A percentile compares a stretch with the other conserved stretches of the same genome.
phyloP scores from a whole-genome alignment of 805 yeast genomes.

The Nematodospora valgi region DNA sequence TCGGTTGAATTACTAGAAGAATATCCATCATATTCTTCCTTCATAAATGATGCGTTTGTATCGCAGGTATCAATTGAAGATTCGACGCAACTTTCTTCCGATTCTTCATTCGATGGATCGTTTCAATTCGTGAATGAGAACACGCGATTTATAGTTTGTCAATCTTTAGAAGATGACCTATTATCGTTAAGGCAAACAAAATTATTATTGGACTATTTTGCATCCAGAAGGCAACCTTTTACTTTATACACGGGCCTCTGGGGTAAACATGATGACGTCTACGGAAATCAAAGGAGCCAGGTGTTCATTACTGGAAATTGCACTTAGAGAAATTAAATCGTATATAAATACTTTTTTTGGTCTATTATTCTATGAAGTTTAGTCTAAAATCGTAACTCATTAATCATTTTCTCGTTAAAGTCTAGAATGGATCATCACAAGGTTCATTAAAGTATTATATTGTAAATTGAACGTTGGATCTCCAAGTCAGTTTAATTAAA shows the following conservation, averaged over 20 bases:
- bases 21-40: slow-evolving; percentile 55
- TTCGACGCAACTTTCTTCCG: slow-evolving; percentile 26
- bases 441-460: too few species aligned
- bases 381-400: too few species aligned
- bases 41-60: slow-evolving; percentile 58
- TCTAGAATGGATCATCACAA: too few species aligned
- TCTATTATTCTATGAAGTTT: too few species aligned
- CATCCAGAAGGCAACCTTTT: slow-evolving; percentile 10
- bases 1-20: slow-evolving; percentile 49
- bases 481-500: too few species aligned
- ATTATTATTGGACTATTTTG: slow-evolving; percentile 33
- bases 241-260: slow-evolving; percentile 26
- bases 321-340: too few species aligned
- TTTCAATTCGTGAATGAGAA: slow-evolving; percentile 1
- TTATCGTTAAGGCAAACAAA: slow-evolving; percentile 50
- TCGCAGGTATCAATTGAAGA: slow-evolving; percentile 15
- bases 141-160: slow-evolving; percentile 41
- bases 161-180: slow-evolving; percentile 67
- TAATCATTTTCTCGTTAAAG: too few species aligned
- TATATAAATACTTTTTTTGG: too few species aligned
- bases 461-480: too few species aligned
- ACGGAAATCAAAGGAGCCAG: slow-evolving; percentile 17
- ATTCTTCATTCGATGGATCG: not conserved
- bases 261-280: slow-evolving; percentile 70
- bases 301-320: slow-evolving; percentile 4